Evolutionary conservation across 148 eudicot species (phyloP).

Genomic region (Vaccinium darrowii): DNA sequence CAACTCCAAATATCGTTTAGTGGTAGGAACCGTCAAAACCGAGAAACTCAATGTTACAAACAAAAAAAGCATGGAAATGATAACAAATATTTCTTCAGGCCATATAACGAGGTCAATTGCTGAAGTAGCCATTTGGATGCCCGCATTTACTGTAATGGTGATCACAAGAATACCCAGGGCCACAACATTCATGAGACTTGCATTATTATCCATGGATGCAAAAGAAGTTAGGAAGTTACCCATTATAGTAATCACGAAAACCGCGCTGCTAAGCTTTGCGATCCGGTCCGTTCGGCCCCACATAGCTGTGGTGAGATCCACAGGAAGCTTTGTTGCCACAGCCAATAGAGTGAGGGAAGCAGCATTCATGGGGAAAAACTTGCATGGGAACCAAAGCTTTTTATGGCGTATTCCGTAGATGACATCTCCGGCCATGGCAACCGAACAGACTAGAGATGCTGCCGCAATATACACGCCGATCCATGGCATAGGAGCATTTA

Average conservation of each 20-base stretch:
- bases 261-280: conserved; percentile 24
- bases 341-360: conserved; percentile 19
- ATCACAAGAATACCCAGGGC: conserved; percentile 32
- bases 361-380: not conserved
- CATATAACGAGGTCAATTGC: not conserved
- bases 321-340: conserved; percentile 25
- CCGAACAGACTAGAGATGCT: conserved; percentile 24
- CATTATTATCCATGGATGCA: conserved; percentile 19
- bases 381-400: conserved; percentile 17
- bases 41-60: conserved; percentile 15
- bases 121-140: conserved; percentile 23
- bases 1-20: conserved; percentile 18
- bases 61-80: conserved; percentile 7
- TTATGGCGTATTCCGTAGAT: not conserved
- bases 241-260: conserved; percentile 17
- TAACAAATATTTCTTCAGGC: conserved; percentile 10
- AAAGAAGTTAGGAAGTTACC: conserved; percentile 9
- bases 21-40: conserved; percentile 14
- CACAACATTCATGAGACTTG: conserved; percentile 17
- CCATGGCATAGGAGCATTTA: conserved; percentile 21
- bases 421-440: conserved; percentile 18
- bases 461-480: conserved; percentile 27
- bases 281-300: conserved; percentile 8
- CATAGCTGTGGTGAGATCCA: conserved; percentile 25
- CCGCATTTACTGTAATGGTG: conserved; percentile 23